Conservation (phyloP, 306 rosid genomes). For the Prunus dulcis region DNA sequence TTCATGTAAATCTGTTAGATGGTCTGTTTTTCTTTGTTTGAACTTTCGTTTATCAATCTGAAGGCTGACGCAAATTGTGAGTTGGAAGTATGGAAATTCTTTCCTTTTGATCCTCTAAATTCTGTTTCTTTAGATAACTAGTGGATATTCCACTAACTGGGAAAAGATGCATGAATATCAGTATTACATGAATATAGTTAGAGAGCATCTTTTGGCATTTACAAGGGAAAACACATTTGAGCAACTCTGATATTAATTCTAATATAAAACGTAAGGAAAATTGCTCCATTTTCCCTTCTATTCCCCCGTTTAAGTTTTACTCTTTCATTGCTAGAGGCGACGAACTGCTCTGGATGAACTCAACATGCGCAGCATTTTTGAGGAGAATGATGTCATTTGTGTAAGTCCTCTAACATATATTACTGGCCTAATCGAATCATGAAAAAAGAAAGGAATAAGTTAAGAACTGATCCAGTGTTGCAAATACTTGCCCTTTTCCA, state of each 20-base stretch:
- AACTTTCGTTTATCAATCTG: neutral
- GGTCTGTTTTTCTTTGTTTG: neutral
- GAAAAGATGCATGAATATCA: neutral
- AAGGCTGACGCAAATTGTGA: neutral
- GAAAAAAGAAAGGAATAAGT: neutral
- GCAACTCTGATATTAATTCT: neutral
- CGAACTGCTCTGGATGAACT: conserved; percentile 86
- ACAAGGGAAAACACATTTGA: neutral
- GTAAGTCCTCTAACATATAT: conserved; percentile 40
- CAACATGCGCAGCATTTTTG: conserved; percentile 85
- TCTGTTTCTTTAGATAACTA: neutral
- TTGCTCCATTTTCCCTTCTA: neutral
- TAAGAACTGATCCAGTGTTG: neutral
- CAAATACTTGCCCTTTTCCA: conserved; percentile 13
- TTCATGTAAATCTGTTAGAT: neutral
- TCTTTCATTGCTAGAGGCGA: conserved; percentile 62
- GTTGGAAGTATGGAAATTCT: neutral
- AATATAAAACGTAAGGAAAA: neutral
- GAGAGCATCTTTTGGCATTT: too few relatives aligned
- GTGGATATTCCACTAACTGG: neutral
- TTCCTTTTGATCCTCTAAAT: neutral
- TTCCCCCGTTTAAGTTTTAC: conserved; percentile 3
- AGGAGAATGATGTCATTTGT: conserved; percentile 84
- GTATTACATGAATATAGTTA: neutral
- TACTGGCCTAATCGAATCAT: neutral